Evolutionary conservation across 371 early-diverging fungal genomes (phyloP), one percentile per base, ranked within the genome.

Genomic region (Mortierella sp.): DNA sequence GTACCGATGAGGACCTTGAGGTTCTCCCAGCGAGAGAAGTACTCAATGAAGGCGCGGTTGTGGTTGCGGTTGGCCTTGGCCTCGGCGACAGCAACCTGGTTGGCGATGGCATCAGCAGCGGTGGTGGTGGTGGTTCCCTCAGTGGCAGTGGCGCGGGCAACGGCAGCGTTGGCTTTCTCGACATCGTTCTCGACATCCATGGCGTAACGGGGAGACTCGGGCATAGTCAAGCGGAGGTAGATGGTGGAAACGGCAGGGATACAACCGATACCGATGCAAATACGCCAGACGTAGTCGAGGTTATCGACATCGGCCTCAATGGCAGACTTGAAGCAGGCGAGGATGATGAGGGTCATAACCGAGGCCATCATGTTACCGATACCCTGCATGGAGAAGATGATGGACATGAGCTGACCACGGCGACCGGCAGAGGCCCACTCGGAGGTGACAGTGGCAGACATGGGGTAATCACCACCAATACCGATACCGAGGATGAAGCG

Each of bases 171-270:
- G 59, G 82, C 82, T 75, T 82, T 86, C 75, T 78, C 92, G 31
- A 90, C 89, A 78, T 94, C 92, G 50, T 91, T 88, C 77, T 94
- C 90, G 70, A 95, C 94, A 78, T 96, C 94, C 69, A 94, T 91
- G 48, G 95, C 91, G 86, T 94, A 97, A 71, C 96, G 95, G 51
- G 97, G 97, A 44, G 97, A 95, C 88, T 97, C 96, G 61, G 96
- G 96, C 90, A 96, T 96, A 44, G 95, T 96, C 87, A 96, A 90
- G 59, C 97, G 94, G 79, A 93, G 93, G 89, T 97, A 97, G 74
- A 97, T 90, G 40, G 96, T 94, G 48, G 90, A 88, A 46, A 94
- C 83, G 34, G 95, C 95, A 21, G 97, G 97, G 31, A 96, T 89
- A 77, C 91, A 91, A 72, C 97, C 96, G 57, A 95, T 90, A 81